phyloP scores from a whole-genome alignment of 169 alveolate genomes.

The Plasmodium chabaudi region DNA sequence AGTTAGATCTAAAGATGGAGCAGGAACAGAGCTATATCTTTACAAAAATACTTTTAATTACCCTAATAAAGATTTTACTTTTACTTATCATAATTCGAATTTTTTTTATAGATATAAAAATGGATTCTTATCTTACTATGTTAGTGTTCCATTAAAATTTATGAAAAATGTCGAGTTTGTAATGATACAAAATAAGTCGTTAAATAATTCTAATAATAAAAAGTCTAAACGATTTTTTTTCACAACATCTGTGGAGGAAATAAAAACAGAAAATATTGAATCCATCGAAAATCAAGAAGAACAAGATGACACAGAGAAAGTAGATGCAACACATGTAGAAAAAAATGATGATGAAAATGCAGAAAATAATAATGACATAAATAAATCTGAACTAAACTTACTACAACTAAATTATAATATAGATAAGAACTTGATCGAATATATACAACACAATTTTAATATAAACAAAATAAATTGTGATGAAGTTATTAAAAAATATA shows the following conservation, averaged over 20 bases:
- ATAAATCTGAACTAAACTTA: neutral
- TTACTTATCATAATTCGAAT: slow-evolving; percentile 44
- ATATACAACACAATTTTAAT: slow-evolving; percentile 40
- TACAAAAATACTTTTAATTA: slow-evolving; percentile 51
- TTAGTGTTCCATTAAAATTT: slow-evolving; percentile 40
- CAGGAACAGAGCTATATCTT: slow-evolving; percentile 27
- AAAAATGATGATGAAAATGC: neutral
- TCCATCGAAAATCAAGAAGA: neutral
- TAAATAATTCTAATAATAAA: neutral
- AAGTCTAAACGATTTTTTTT: slow-evolving; percentile 17
- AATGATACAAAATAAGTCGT: slow-evolving; percentile 34
- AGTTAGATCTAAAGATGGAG: neutral
- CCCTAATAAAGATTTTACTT: slow-evolving; percentile 33
- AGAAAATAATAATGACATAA: neutral
- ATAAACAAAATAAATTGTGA: slow-evolving; percentile 6
- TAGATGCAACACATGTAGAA: no score
- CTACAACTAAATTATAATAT: slow-evolving; percentile 9
- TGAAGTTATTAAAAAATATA: slow-evolving; percentile 20
- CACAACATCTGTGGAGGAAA: slow-evolving; percentile 8
- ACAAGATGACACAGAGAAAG: neutral
- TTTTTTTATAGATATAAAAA: slow-evolving; percentile 32
- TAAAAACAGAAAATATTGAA: neutral
- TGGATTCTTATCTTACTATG: slow-evolving; percentile 46
- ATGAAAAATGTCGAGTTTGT: slow-evolving; percentile 27
- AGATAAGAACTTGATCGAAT: slow-evolving; percentile 6